phyloP scores from a whole-genome alignment of 78 protist species.

The Isochrysis galbana region DNA sequence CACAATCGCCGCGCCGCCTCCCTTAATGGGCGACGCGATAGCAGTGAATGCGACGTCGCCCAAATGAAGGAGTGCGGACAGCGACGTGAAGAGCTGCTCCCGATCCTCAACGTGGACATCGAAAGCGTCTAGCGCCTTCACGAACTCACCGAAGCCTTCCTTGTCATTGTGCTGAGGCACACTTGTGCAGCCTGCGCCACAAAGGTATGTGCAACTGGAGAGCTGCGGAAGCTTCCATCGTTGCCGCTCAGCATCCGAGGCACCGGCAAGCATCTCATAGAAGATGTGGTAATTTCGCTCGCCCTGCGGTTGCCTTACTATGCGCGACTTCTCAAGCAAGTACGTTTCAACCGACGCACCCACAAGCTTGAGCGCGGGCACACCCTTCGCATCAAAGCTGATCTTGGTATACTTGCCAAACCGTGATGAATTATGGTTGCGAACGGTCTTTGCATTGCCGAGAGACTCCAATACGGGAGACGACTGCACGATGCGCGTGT shows the following conservation, averaged over 20 bases:
- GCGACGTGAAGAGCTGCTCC: neutral
- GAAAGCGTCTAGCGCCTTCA: neutral
- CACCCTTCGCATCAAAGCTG: neutral
- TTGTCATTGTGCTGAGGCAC: neutral
- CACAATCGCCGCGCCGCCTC: no score
- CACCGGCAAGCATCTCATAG: neutral
- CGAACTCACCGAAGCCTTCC: neutral
- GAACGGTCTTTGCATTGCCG: constrained; percentile 85
- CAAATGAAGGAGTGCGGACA: neutral
- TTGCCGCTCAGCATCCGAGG: neutral
- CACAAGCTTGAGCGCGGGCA: neutral
- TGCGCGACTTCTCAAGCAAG: constrained; percentile 82
- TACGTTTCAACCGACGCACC: constrained; percentile 55
- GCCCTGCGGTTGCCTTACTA: constrained; percentile 67
- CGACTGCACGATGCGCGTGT: constrained; percentile 53
- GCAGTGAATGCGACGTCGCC: neutral
- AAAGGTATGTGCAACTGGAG: neutral
- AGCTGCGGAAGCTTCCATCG: neutral
- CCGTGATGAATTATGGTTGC: constrained; percentile 86
- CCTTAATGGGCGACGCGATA: no score
- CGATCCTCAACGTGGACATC: neutral
- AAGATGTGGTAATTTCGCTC: constrained; percentile 90
- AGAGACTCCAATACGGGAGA: constrained; percentile 92
- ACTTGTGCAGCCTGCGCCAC: neutral
- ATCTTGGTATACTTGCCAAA: constrained; percentile 57